Conservation (phyloP, 1,139 yeast genomes). For the Blastobotrys indianensis region DNA sequence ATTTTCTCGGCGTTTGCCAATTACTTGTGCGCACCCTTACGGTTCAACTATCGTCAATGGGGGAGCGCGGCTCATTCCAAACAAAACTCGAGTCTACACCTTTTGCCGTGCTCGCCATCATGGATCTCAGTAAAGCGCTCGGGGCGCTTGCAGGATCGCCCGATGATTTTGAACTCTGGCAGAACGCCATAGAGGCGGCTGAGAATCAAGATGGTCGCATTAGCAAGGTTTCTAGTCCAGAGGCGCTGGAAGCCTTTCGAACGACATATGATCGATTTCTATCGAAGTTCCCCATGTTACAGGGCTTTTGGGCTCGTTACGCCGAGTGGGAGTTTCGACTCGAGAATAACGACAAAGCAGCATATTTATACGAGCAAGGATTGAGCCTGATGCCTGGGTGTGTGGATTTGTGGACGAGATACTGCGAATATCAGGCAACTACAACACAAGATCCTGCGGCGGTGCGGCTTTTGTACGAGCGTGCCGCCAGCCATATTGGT, state of each 20-base stretch:
- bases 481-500: slow-evolving; percentile 62
- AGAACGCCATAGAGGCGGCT: slow-evolving; percentile 38
- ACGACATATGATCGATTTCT: slow-evolving; percentile 54
- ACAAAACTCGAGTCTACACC: neutral
- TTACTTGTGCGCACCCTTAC: too few relatives aligned
- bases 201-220: slow-evolving; percentile 38
- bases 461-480: slow-evolving; percentile 45
- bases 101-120: neutral
- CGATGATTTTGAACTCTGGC: slow-evolving; percentile 47
- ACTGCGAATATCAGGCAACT: slow-evolving; percentile 49
- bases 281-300: slow-evolving; percentile 58
- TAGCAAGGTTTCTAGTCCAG: slow-evolving; percentile 41
- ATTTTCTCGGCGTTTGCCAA: too few relatives aligned
- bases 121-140: slow-evolving; percentile 9
- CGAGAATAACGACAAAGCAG: slow-evolving; percentile 49
- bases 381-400: slow-evolving; percentile 50
- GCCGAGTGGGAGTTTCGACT: slow-evolving; percentile 62
- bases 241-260: slow-evolving; percentile 41
- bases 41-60: too few relatives aligned
- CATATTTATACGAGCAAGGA: slow-evolving; percentile 48
- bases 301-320: slow-evolving; percentile 75
- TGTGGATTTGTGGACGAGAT: slow-evolving; percentile 68
- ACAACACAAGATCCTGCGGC: slow-evolving; percentile 20
- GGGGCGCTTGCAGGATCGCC: slow-evolving; percentile 31
- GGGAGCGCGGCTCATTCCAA: too few relatives aligned